phyloP scores from a whole-genome alignment of 352 stramenopile species.

The Phytopythium sindhum region DNA sequence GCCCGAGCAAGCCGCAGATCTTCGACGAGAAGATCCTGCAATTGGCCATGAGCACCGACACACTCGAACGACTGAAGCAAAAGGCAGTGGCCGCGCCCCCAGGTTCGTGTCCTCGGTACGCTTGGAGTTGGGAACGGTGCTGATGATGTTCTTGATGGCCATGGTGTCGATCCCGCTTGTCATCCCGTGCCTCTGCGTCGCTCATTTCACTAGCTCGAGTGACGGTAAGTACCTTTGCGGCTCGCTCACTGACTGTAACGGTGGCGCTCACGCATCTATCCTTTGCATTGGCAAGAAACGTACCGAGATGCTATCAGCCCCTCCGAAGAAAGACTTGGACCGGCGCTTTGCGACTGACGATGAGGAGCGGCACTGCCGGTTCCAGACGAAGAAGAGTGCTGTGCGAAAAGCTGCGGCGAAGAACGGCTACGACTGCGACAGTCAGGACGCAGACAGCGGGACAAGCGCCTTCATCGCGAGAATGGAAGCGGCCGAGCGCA shows the following conservation, averaged over 20 bases:
- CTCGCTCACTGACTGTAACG: neutral
- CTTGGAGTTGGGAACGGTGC: slow-evolving; percentile 1
- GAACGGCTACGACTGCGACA: slow-evolving; percentile 18
- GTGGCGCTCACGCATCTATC: neutral
- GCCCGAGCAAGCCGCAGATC: slow-evolving; percentile 51
- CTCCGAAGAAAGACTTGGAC: slow-evolving; percentile 30
- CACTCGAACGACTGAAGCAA: slow-evolving; percentile 48
- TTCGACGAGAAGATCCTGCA: slow-evolving; percentile 61
- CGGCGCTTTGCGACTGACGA: slow-evolving; percentile 70
- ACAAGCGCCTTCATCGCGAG: slow-evolving; percentile 46
- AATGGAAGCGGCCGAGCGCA: slow-evolving; percentile 78
- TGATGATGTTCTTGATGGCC: neutral
- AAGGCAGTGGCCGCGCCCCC: slow-evolving; percentile 39
- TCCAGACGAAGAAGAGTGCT: slow-evolving; percentile 33
- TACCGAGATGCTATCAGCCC: slow-evolving; percentile 54
- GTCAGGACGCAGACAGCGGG: slow-evolving; percentile 17
- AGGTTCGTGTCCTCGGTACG: slow-evolving; percentile 16
- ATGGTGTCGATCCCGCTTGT: neutral
- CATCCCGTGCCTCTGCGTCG: neutral
- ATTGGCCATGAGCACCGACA: slow-evolving; percentile 32
- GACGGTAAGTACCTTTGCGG: neutral
- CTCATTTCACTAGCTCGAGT: neutral
- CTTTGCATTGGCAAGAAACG: slow-evolving; percentile 36
- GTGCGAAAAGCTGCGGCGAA: slow-evolving; percentile 15
- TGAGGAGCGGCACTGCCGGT: slow-evolving; percentile 71